These are phyloP conservation scores for Taphrina wiesneri DNA, from an alignment of 1,139 yeast species.

Conservation along the genomic window DNA sequence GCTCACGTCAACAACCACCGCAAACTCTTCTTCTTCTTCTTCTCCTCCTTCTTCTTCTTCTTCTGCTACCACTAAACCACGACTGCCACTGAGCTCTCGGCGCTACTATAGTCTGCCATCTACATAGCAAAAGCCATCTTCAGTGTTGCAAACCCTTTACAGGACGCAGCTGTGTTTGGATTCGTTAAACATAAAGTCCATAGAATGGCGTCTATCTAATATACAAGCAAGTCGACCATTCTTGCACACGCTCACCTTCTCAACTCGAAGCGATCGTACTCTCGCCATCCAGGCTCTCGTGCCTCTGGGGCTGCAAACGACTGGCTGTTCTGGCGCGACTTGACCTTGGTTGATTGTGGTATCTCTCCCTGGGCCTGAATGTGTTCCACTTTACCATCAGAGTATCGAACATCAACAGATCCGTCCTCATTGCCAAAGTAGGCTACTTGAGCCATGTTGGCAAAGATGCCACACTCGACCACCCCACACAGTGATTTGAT, in stretches of 20 bases:
- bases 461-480: constrained; percentile 93
- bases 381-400: constrained; percentile 22
- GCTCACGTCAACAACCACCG: too few relatives aligned
- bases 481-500: constrained; percentile 86
- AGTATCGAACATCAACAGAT: constrained; percentile 48
- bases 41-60: too few relatives aligned
- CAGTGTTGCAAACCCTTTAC: too few relatives aligned
- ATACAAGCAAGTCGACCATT: neutral
- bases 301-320: constrained; percentile 14
- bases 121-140: too few relatives aligned
- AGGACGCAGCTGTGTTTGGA: too few relatives aligned
- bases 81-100: too few relatives aligned
- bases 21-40: too few relatives aligned
- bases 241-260: neutral
- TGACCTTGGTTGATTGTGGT: neutral
- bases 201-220: neutral
- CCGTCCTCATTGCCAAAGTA: constrained; percentile 88
- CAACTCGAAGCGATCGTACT: constrained; percentile 31
- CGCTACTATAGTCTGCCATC: too few relatives aligned
- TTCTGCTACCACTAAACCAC: too few relatives aligned
- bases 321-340: neutral
- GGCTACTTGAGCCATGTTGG: constrained; percentile 70
- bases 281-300: constrained; percentile 30
- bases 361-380: constrained; percentile 1
- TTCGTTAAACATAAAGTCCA: too few relatives aligned